phyloP scores from a whole-genome alignment of 257 asterid genomes.

The Scutellaria baicalensis region DNA sequence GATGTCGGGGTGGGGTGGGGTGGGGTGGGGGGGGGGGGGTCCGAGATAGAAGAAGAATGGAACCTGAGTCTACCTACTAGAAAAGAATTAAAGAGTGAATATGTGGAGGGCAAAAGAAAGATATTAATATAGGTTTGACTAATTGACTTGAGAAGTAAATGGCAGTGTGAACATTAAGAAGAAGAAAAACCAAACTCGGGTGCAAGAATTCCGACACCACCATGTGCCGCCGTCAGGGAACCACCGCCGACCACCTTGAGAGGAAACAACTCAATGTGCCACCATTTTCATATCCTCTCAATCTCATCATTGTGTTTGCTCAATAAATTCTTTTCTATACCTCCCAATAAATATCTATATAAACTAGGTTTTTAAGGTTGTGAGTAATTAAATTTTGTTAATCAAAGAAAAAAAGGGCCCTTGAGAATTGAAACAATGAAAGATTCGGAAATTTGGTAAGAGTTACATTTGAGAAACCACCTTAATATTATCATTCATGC shows the following conservation, averaged over 20 bases:
- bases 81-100: slow-evolving; percentile 3
- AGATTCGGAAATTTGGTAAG: background rate
- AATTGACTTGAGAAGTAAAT: slow-evolving; percentile 17
- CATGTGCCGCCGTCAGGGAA: slow-evolving; percentile 31
- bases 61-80: background rate
- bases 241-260: slow-evolving; percentile 30
- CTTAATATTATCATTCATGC: background rate
- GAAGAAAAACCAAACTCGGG: slow-evolving; percentile 17
- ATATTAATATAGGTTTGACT: slow-evolving; percentile 9
- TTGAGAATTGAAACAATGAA: background rate
- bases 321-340: background rate
- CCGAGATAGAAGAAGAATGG: background rate
- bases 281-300: background rate
- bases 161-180: slow-evolving; percentile 20
- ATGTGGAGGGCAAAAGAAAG: background rate
- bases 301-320: too few relatives aligned
- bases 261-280: background rate
- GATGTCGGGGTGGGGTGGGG: background rate
- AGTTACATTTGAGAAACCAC: slow-evolving; percentile 3
- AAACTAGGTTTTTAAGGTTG: too few relatives aligned
- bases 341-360: background rate
- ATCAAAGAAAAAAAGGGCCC: too few relatives aligned
- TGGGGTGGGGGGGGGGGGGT: background rate
- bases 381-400: too few relatives aligned
- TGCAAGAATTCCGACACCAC: slow-evolving; percentile 7